Conservation (phyloP, 139 green algal species). For the Diplosphaera chodatii region DNA sequence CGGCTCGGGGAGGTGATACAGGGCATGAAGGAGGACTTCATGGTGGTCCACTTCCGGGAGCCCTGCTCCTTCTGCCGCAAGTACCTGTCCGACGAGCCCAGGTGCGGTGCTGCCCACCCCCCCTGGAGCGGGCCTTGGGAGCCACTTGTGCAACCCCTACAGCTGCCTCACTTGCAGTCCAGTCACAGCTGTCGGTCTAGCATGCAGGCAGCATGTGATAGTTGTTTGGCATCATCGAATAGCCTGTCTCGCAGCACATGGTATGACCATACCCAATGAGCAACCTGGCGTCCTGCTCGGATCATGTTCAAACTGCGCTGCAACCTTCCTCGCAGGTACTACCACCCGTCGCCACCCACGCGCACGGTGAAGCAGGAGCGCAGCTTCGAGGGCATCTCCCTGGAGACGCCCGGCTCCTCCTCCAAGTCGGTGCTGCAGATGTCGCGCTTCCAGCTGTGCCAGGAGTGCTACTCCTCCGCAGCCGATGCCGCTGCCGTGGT, state of each 20-base stretch:
- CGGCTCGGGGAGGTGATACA: slow-evolving; percentile 78
- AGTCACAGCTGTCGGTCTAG: no score
- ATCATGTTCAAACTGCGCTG: no score
- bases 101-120: no score
- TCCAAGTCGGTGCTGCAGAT: slow-evolving; percentile 21
- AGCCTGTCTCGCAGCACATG: no score
- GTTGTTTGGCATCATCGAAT: no score
- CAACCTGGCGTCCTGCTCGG: no score
- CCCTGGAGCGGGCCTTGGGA: no score
- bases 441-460: slow-evolving; percentile 46
- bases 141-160: no score
- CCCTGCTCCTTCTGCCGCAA: slow-evolving; percentile 82
- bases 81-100: slow-evolving; percentile 39
- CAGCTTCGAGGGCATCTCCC: slow-evolving; percentile 77
- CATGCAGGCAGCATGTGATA: no score
- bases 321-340: slow-evolving; percentile 9
- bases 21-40: slow-evolving; percentile 96
- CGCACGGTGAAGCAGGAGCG: slow-evolving; percentile 40
- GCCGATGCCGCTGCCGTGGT: not conserved
- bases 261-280: no score
- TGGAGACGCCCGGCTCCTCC: slow-evolving; percentile 52
- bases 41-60: slow-evolving; percentile 92
- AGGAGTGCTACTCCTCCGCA: slow-evolving; percentile 36
- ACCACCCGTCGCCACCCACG: slow-evolving; percentile 32
- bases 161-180: no score